Evolutionary conservation across 1,139 yeast genomes (phyloP).

Genomic region (Nakaseomyces bracarensis): DNA sequence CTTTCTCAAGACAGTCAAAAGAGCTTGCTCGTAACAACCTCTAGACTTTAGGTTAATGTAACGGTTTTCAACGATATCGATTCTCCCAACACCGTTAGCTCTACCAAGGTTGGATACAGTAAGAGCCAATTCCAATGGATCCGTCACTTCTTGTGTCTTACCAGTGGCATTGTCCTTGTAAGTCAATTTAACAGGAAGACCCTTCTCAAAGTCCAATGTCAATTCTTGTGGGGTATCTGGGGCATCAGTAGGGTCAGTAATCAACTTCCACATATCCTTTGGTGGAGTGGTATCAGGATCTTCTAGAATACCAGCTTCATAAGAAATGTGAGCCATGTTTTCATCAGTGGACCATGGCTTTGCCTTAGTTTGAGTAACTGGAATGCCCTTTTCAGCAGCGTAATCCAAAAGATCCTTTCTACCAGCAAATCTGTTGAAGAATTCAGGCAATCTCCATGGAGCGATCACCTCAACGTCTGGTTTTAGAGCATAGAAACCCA

Average conservation of each 20-base stretch:
- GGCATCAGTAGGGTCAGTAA: slow-evolving; percentile 91
- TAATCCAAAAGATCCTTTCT: slow-evolving; percentile 92
- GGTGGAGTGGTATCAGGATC: slow-evolving; percentile 98
- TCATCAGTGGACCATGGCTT: slow-evolving; percentile 99
- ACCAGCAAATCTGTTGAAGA: slow-evolving; percentile 94
- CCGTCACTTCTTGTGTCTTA: slow-evolving; percentile 40
- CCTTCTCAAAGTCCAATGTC: slow-evolving; percentile 72
- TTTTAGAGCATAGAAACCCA: slow-evolving; percentile 92
- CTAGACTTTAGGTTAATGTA: slow-evolving; percentile 97
- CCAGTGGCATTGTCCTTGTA: slow-evolving; percentile 51
- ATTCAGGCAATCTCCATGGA: slow-evolving; percentile 97
- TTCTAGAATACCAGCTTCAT: slow-evolving; percentile 97
- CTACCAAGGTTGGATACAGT: slow-evolving; percentile 94
- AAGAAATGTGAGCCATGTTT: slow-evolving; percentile 96
- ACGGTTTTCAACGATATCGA: slow-evolving; percentile 97
- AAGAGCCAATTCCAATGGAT: slow-evolving; percentile 84
- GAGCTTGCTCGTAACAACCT: slow-evolving; percentile 99
- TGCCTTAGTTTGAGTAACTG: slow-evolving; percentile 94
- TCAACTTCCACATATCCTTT: slow-evolving; percentile 99
- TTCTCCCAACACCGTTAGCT: slow-evolving; percentile 99
- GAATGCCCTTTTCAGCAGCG: slow-evolving; percentile 84
- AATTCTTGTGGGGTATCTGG: slow-evolving; percentile 89
- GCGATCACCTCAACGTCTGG: slow-evolving; percentile 96
- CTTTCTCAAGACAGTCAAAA: slow-evolving; percentile 84
- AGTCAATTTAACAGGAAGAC: slow-evolving; percentile 76